Evolutionary conservation across 371 early-diverging fungal species (phyloP).

Genomic region (Lichtheimia corymbifera): DNA sequence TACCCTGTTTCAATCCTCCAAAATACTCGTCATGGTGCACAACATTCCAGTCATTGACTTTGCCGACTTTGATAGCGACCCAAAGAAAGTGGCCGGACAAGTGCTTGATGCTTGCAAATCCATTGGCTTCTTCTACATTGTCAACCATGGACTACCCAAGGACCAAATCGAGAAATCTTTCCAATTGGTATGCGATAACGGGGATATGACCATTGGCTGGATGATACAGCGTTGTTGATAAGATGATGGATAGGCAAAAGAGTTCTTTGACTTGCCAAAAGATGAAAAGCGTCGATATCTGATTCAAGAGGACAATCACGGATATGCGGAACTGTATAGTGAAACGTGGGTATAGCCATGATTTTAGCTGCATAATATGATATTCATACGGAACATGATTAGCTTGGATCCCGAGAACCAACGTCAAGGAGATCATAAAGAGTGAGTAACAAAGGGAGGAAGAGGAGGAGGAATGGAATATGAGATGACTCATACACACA

Average conservation of each 20-base stretch:
- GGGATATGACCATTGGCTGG: too few species aligned
- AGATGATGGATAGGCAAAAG: slow-evolving; percentile 34
- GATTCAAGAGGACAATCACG: slow-evolving; percentile 42
- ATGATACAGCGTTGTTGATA: too few species aligned
- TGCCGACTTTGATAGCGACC: slow-evolving; percentile 26
- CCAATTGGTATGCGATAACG: slow-evolving; percentile 15
- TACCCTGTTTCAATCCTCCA: background rate
- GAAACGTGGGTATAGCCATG: slow-evolving; percentile 33
- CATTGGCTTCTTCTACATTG: slow-evolving; percentile 67
- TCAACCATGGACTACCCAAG: slow-evolving; percentile 55
- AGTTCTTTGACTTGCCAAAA: slow-evolving; percentile 45
- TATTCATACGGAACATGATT: background rate
- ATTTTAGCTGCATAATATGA: background rate
- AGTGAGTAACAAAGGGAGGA: slow-evolving; percentile 35
- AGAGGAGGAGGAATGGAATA: too few species aligned
- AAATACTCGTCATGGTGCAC: background rate
- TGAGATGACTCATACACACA: background rate
- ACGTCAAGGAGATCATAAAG: slow-evolving; percentile 64
- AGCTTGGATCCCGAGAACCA: slow-evolving; percentile 59
- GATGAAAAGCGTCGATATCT: slow-evolving; percentile 37
- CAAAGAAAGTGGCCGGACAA: slow-evolving; percentile 36
- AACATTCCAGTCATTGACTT: slow-evolving; percentile 45
- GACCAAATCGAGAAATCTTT: slow-evolving; percentile 56
- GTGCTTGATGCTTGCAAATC: slow-evolving; percentile 55
- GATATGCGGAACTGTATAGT: slow-evolving; percentile 40